Base-by-base conservation (phyloP, 1,284 basidiomycete species). In the Cutaneotrichosporon dermatis region DNA sequence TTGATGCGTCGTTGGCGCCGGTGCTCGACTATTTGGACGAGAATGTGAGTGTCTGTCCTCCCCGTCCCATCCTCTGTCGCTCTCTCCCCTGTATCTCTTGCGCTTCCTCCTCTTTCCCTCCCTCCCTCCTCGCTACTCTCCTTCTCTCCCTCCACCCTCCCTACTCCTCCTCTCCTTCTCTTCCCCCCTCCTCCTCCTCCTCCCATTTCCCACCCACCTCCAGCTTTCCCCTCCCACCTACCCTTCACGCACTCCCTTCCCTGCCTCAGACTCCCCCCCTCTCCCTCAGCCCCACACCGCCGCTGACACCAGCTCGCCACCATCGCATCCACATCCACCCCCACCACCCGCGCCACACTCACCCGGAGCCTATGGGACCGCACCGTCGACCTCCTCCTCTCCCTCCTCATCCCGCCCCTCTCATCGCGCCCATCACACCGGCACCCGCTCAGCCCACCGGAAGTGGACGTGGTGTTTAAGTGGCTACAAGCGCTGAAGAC, bases 381-480 rank as follows among this genome's bases (percentile, higher is more conserved):
- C 8, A 65, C 73, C 15, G 66, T 77, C 51, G 72, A 74, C 39
- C 69, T 68, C 25, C 68, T 77, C 55, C 71, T 76, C 52, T 72
- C 72, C 7, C 64, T 78, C 11, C 63, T 79, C 3, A 68, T 78
- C 13, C 77, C 77, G 4, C 76, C 76, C 0, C 66, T 78, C 4
- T 72, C 71, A 4, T 72, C 75, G 54, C 67, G 68, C 54, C 71
- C 72, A 13, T 66, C 62, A 25, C 25, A 25, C 44, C 57, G 59
- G 3, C 41, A 53, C 1, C 36, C 59, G 4, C 66, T 69, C 0
- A 54, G 64, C 0, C 51, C 67, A 0, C 64, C 56, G 15, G 74
- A 79, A 57, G 60, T 73, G 15, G 74, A 75, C 55, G 62, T 77
- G 34, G 69, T 79, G 10, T 77, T 76, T 73, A 76, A 76, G 57